Conservation (phyloP, 2,329 filamentous ascomycete genomes). For the Talaromyces funiculosus region DNA sequence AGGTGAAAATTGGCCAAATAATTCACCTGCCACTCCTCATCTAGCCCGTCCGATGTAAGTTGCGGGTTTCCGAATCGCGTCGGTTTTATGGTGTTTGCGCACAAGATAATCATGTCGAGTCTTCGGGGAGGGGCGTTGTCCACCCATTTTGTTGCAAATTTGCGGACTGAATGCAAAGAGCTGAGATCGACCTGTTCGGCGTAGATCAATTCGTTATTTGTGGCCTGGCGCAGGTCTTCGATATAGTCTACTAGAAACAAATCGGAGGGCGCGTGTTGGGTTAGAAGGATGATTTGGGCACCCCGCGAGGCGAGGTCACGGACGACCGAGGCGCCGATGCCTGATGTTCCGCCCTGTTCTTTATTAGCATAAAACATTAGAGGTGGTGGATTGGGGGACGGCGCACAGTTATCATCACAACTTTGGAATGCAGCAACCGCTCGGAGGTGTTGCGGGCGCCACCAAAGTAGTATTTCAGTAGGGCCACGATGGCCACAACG, state of each 20-base stretch:
- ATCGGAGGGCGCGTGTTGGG: constrained; percentile 72
- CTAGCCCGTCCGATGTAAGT: constrained; percentile 69
- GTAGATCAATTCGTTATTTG: constrained; percentile 82
- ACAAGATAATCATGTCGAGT: constrained; percentile 85
- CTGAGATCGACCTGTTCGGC: constrained; percentile 89
- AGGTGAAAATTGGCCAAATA: constrained; percentile 95
- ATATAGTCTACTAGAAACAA: constrained; percentile 90
- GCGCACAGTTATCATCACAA: constrained; percentile 79
- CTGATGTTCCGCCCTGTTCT: constrained; percentile 74
- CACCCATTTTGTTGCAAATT: constrained; percentile 96
- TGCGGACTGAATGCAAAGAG: constrained; percentile 81
- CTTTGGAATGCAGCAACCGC: constrained; percentile 84
- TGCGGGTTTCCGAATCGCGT: constrained; percentile 48
- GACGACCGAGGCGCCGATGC: constrained; percentile 75
- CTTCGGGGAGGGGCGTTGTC: constrained; percentile 86
- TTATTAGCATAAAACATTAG: not conserved
- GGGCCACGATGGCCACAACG: constrained; percentile 48
- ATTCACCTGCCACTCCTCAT: constrained; percentile 90
- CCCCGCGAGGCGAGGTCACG: constrained; percentile 71
- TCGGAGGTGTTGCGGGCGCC: constrained; percentile 71
- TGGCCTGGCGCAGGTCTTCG: constrained; percentile 71
- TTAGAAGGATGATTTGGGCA: constrained; percentile 85
- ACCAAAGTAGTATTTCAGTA: constrained; percentile 69
- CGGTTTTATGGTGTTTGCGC: constrained; percentile 66
- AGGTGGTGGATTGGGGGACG: not conserved